phyloP scores from a whole-genome alignment of 768 basidiomycete species.

The Serendipita sp. region DNA sequence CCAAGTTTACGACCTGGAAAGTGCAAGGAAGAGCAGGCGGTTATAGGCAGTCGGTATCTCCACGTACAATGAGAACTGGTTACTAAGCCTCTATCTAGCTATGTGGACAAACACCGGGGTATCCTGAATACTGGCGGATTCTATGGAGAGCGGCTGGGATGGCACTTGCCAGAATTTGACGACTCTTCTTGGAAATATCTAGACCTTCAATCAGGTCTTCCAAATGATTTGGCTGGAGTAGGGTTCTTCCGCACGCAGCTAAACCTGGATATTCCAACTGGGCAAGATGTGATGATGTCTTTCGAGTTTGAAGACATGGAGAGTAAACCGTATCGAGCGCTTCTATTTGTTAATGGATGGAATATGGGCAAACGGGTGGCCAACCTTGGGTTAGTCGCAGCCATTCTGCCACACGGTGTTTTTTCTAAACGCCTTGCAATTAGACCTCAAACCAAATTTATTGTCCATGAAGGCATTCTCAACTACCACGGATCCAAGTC shows the following conservation, averaged over 20 bases:
- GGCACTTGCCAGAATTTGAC: constrained; percentile 61
- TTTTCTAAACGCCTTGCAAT: neutral
- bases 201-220: constrained; percentile 43
- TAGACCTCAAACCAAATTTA: constrained; percentile 67
- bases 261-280: constrained; percentile 38
- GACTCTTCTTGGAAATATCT: constrained; percentile 42
- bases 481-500: constrained; percentile 59
- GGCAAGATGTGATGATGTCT: constrained; percentile 51
- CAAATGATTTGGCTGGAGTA: constrained; percentile 42
- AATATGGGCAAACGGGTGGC: constrained; percentile 72
- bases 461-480: constrained; percentile 68
- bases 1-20: constrained; percentile 43
- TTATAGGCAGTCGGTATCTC: constrained; percentile 34
- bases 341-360: constrained; percentile 76
- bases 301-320: constrained; percentile 50
- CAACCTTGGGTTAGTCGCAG: constrained; percentile 41
- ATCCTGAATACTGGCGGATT: constrained; percentile 59
- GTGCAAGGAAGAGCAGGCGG: constrained; percentile 68
- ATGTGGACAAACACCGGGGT: constrained; percentile 54
- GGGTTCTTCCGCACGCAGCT: constrained; percentile 75
- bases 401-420: constrained; percentile 13
- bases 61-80: neutral
- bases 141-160: constrained; percentile 52
- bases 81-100: constrained; percentile 27
- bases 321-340: constrained; percentile 48